Conservation (phyloP, 2,329 filamentous ascomycete genomes). For the Phaeosphaeria sp. region DNA sequence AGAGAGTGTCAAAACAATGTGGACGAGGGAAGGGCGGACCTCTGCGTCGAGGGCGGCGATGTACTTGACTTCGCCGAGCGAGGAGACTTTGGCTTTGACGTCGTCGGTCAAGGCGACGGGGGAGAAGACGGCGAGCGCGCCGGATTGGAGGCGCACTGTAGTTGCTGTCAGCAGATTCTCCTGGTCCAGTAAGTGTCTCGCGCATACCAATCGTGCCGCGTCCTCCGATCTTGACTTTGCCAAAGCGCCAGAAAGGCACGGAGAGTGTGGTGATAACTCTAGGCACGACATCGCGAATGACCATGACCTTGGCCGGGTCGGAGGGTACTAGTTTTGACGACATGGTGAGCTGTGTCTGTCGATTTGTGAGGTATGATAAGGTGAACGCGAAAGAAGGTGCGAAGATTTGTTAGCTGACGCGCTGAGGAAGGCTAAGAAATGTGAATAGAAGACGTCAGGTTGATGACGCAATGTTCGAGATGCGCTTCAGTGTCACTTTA, state of each 20-base stretch:
- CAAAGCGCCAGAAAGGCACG: slow-evolving; percentile 83
- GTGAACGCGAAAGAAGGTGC: not conserved
- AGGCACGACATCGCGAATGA: slow-evolving; percentile 83
- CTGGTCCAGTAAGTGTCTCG: not conserved
- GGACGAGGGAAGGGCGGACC: slow-evolving; percentile 22
- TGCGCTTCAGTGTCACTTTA: slow-evolving; percentile 1
- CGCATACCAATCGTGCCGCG: slow-evolving; percentile 79
- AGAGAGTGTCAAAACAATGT: too few species aligned
- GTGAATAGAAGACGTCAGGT: slow-evolving; percentile 31
- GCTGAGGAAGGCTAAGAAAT: slow-evolving; percentile 8
- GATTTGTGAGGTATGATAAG: not conserved
- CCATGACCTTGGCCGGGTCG: slow-evolving; percentile 86
- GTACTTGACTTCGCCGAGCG: slow-evolving; percentile 74
- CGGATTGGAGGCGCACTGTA: slow-evolving; percentile 77
- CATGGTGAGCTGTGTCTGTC: slow-evolving; percentile 30
- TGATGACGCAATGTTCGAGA: slow-evolving; percentile 32
- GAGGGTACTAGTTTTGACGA: slow-evolving; percentile 51
- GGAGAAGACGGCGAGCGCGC: slow-evolving; percentile 86
- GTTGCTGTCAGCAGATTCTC: slow-evolving; percentile 11
- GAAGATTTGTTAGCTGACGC: not conserved
- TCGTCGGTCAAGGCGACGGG: slow-evolving; percentile 84
- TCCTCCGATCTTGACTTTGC: slow-evolving; percentile 81
- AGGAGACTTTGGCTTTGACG: slow-evolving; percentile 68
- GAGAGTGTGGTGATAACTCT: slow-evolving; percentile 76
- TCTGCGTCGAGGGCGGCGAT: slow-evolving; percentile 87